Conservation (phyloP, 768 basidiomycete genomes). For the Lanmaoa rubissima region DNA sequence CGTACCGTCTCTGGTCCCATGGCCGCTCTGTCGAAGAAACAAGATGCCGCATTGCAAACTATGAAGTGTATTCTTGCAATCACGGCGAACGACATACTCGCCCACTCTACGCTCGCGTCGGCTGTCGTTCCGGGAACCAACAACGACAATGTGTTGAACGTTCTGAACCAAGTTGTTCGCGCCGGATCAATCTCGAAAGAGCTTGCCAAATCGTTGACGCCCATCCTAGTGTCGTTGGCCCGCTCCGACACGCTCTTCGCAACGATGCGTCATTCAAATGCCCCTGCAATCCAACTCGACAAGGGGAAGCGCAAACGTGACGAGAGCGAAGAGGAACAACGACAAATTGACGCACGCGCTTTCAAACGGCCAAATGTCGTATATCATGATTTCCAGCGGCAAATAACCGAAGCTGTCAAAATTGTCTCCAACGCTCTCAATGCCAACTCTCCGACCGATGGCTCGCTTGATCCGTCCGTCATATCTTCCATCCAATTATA, state of each 20-base stretch:
- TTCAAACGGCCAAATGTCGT: constrained; percentile 48
- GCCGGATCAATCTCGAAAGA: constrained; percentile 50
- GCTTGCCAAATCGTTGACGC: constrained; percentile 56
- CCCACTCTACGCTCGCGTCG: constrained; percentile 51
- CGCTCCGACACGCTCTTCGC: constrained; percentile 66
- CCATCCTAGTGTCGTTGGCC: constrained; percentile 61
- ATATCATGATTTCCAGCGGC: constrained; percentile 49
- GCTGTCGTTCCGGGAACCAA: constrained; percentile 47
- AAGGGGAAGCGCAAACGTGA: constrained; percentile 78
- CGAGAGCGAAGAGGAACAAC: constrained; percentile 37
- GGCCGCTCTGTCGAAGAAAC: constrained; percentile 38
- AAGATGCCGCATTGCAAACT: constrained; percentile 60
- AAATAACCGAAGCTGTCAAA: constrained; percentile 60
- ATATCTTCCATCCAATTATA: constrained; percentile 70
- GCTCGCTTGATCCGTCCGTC: constrained; percentile 52
- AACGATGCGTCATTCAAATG: constrained; percentile 60
- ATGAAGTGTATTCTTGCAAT: constrained; percentile 62
- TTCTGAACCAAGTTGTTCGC: constrained; percentile 49
- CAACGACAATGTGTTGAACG: constrained; percentile 49
- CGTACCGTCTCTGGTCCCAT: constrained; percentile 12
- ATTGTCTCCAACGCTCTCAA: constrained; percentile 51
- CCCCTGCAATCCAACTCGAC: constrained; percentile 59
- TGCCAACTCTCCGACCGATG: constrained; percentile 34
- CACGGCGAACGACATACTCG: constrained; percentile 54
- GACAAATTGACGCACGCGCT: constrained; percentile 26